Base-by-base conservation (phyloP, 148 eudicot species). In the Rhododendron mucronatum region DNA sequence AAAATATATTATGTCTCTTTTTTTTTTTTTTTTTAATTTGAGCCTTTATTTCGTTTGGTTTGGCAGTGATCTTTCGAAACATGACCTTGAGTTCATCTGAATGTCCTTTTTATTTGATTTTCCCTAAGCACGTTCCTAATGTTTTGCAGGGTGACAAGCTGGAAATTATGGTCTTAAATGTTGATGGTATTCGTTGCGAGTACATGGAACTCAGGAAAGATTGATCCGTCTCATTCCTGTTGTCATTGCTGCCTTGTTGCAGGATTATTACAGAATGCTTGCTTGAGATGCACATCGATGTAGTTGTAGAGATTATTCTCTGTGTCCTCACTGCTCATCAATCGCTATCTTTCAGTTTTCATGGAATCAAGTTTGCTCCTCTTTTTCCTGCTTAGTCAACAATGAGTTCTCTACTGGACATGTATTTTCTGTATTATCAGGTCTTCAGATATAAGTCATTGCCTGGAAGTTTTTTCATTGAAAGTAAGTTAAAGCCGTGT, bases 71-170 rank as follows among this genome's bases (percentile, higher is more conserved):
- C 8, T 26, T 47, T 55, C 9, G 28, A 28, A 55, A 50, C 51
- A 50, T 28, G 26, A 44, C 9, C 37, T 87, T 5, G 39, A 76
- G 23, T 44, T 83, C 28, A 13, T 73, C 18, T 15, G 37, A 15
- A 33, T 2, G 8, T 30, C 7, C 7, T 71, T 26, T 61, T 26
- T 61, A 21, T 21, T 37, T 63, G 18, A 0, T 28, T 65, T 69
- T 69, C 48, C 9, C 41, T 69, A 9, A 83, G 39, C 45, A 33
- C 13, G 23, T 55, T 3, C 8, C 33, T 41, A 85, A 50, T 89
- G 65, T 87, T 47, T 84, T 67, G 63, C 95, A 96, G 99, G 99
- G 99, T 82, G 99, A 96, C 93, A 96, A 92, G 88, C 92, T 96
- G 90, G 99, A 96, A 86, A 88, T 96, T 15, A 87, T 96, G 30